Evolutionary conservation across 257 asterid genomes (phyloP).

Genomic region (Ligustrum vulgare): DNA sequence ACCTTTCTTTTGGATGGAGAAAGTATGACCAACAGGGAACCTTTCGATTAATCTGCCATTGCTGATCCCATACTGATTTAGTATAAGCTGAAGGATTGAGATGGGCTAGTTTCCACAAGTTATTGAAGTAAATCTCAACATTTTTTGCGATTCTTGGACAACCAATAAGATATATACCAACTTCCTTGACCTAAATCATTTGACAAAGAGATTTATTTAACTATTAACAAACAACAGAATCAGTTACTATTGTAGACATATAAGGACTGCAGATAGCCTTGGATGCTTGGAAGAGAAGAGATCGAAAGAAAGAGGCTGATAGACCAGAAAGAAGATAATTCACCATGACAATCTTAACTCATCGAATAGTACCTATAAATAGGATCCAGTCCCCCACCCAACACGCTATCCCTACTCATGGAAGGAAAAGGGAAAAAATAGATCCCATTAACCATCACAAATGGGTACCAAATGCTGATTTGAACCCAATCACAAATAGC

Average conservation of each 20-base stretch:
- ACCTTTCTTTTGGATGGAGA: conserved; percentile 49
- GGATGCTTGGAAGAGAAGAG: too few relatives aligned
- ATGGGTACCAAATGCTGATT: too few relatives aligned
- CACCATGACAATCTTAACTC: too few relatives aligned
- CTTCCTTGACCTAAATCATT: conserved; percentile 69
- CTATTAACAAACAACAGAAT: conserved; percentile 14
- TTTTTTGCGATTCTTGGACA: conserved; percentile 61
- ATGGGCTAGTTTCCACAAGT: conserved; percentile 81
- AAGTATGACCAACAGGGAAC: conserved; percentile 91
- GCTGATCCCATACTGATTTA: conserved; percentile 52
- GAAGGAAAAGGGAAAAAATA: too few relatives aligned
- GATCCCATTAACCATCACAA: too few relatives aligned
- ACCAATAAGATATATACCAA: conserved; percentile 72
- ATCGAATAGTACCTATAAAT: too few relatives aligned
- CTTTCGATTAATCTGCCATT: conserved; percentile 70
- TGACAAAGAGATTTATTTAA: conserved; percentile 15
- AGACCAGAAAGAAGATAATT: too few relatives aligned
- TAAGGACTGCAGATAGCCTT: background rate
- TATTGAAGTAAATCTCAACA: conserved; percentile 56
- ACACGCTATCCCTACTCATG: too few relatives aligned
- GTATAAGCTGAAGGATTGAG: conserved; percentile 61
- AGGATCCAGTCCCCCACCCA: too few relatives aligned
- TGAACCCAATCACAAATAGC: background rate
- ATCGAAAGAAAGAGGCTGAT: too few relatives aligned
- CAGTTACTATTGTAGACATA: background rate